Evolutionary conservation across 768 basidiomycete genomes (phyloP).

Genomic region (Exidia glandulosa): DNA sequence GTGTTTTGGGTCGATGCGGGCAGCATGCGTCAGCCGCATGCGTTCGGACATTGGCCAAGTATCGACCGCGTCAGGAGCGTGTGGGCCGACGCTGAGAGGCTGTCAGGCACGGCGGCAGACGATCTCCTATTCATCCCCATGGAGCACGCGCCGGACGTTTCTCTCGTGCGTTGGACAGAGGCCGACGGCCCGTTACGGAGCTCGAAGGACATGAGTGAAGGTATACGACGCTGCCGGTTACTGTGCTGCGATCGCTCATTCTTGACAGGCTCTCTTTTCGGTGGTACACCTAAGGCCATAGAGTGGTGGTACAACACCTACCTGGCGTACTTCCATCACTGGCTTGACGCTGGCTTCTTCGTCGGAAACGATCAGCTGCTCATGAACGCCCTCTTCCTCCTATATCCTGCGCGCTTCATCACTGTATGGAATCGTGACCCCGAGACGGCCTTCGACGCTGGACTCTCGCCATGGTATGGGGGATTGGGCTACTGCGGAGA

Average conservation of each 20-base stretch:
- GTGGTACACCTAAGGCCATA: conserved; percentile 33
- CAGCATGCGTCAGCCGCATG: conserved; percentile 36
- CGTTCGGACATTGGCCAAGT: conserved; percentile 38
- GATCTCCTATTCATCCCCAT: conserved; percentile 42
- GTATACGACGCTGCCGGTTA: conserved; percentile 16
- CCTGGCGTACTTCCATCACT: conserved; percentile 41
- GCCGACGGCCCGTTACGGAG: conserved; percentile 38
- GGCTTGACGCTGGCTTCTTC: conserved; percentile 32
- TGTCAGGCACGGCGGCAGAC: conserved; percentile 21
- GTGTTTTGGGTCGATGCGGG: conserved; percentile 52
- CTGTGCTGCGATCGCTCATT: not conserved
- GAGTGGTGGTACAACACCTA: conserved; percentile 35
- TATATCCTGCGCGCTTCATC: conserved; percentile 36
- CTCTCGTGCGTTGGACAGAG: conserved; percentile 29
- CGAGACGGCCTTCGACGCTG: not conserved
- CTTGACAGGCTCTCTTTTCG: conserved; percentile 43
- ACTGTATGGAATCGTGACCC: conserved; percentile 28
- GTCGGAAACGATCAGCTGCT: conserved; percentile 49
- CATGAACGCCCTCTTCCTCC: conserved; percentile 35
- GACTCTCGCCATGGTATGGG: not conserved
- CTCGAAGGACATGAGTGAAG: conserved; percentile 31
- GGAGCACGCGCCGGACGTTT: conserved; percentile 22
- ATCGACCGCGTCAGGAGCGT: conserved; percentile 26
- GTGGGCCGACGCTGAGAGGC: conserved; percentile 24
- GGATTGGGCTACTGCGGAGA: not conserved